Conservation (phyloP, 2,329 filamentous ascomycete species). For the Neopestalotiopsis clavispora region DNA sequence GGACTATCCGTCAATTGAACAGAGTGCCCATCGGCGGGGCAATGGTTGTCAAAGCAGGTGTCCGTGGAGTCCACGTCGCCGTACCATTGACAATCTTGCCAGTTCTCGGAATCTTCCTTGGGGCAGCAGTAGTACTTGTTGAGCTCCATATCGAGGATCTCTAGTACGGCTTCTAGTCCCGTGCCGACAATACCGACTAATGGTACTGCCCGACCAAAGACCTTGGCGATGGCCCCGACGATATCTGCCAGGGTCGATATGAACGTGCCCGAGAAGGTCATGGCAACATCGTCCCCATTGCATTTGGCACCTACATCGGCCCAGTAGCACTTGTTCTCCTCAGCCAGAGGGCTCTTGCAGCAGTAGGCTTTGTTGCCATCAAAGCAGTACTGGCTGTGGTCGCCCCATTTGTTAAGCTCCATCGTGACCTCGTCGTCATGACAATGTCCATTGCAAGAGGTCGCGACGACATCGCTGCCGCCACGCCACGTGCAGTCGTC, state of each 20-base stretch:
- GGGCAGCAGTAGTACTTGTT: too few species aligned
- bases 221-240: background rate
- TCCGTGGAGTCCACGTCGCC: too few species aligned
- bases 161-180: too few species aligned
- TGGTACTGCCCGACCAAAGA: too few species aligned
- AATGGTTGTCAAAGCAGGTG: too few species aligned
- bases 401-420: constrained; percentile 33
- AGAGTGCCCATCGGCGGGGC: too few species aligned
- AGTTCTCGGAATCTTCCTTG: too few species aligned
- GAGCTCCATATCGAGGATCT: too few species aligned
- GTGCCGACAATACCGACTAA: too few species aligned
- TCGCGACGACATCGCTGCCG: background rate
- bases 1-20: too few species aligned
- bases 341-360: constrained; percentile 30
- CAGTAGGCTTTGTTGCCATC: constrained; percentile 36
- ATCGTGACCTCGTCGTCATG: constrained; percentile 38
- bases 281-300: constrained; percentile 25
- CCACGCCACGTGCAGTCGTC: constrained; percentile 35
- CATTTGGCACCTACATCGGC: constrained; percentile 26
- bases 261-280: constrained; percentile 30
- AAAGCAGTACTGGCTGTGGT: constrained; percentile 30
- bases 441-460: constrained; percentile 38
- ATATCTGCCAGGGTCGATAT: constrained; percentile 25
- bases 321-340: constrained; percentile 32
- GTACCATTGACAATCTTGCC: too few species aligned